Evolutionary conservation across 1,139 yeast genomes (phyloP), one percentile per base, ranked within the genome.

Genomic region (Suzukiozyma palmioleophila): DNA sequence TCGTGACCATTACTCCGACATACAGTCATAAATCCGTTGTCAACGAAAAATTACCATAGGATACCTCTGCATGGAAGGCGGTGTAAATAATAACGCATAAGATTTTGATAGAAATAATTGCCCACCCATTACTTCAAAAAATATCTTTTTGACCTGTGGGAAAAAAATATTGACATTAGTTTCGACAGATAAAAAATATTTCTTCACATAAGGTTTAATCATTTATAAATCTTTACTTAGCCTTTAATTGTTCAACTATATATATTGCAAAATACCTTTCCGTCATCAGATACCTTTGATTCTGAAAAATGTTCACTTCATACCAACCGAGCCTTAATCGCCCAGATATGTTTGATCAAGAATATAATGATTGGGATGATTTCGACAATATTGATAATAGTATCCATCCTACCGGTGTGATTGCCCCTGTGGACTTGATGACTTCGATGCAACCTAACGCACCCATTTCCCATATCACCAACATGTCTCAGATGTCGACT

Each of bases 291-390:
- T 13, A 28, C 14, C 14, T 28, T 12, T 28, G 10, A 28, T 28
- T 14, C 14, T 12, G 15, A 5, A 13, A 6, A 11, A 28, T 28
- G 31, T 28, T 28, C n/a, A n/a, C 31, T n/a, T 28, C 31, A 8
- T n/a, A n/a, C 10, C 31, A 12, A 13, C 12, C 31, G 10, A 28
- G 14, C 16, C 14, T 28, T 5, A 28, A 8, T 14, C 31, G 31
- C 14, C 31, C 14, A 28, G 31, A 28, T 13, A 28, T 28, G 31
- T 28, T 28, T 28, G 31, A 28, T 28, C 31, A 28, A 28, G 31
- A 28, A 8, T 28, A n/a, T 28, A 28, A 28, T 28, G 31, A 28
- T 12, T 28, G 31, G 15, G 31, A 28, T 28, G 16, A 28, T 28
- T 28, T 28, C 9, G 31, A 13, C 6, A 28, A 28, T n/a, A 13